A percentile compares a stretch with the other conserved stretches of the same genome.
Evolutionary conservation across 305 asterid genomes (phyloP).

Genomic region (Coffea humblotiana): DNA sequence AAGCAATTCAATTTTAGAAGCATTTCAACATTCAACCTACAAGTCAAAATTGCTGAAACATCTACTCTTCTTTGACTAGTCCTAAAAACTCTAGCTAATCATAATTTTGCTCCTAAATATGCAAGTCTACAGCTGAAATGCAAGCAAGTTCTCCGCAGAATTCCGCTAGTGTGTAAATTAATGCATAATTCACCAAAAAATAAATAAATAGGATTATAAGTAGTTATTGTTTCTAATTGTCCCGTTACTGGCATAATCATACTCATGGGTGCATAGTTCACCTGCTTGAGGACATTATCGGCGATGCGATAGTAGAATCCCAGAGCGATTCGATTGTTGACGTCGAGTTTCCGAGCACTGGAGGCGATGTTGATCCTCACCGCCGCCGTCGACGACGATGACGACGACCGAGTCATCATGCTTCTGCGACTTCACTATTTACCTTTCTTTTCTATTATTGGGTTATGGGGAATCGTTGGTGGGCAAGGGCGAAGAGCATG

Average conservation of each 20-base stretch:
- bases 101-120: background rate
- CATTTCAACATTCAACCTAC: background rate
- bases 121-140: background rate
- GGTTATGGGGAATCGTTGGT: background rate
- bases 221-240: background rate
- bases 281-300: slow-evolving; percentile 88
- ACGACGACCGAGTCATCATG: slow-evolving; percentile 55
- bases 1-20: no score
- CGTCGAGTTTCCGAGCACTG: slow-evolving; percentile 67
- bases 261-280: slow-evolving; percentile 11
- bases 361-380: slow-evolving; percentile 67
- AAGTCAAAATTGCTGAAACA: background rate
- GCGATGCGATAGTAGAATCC: slow-evolving; percentile 75
- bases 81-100: background rate
- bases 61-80: background rate
- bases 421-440: background rate
- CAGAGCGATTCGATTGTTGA: slow-evolving; percentile 73
- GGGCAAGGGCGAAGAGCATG: background rate
- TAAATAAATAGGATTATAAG: background rate
- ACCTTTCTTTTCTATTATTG: background rate
- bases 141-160: background rate
- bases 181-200: background rate
- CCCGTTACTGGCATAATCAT: background rate
- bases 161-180: background rate
- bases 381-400: slow-evolving; percentile 37